phyloP scores from a whole-genome alignment of 805 yeast genomes.

The Cyberlindnera maritima region DNA sequence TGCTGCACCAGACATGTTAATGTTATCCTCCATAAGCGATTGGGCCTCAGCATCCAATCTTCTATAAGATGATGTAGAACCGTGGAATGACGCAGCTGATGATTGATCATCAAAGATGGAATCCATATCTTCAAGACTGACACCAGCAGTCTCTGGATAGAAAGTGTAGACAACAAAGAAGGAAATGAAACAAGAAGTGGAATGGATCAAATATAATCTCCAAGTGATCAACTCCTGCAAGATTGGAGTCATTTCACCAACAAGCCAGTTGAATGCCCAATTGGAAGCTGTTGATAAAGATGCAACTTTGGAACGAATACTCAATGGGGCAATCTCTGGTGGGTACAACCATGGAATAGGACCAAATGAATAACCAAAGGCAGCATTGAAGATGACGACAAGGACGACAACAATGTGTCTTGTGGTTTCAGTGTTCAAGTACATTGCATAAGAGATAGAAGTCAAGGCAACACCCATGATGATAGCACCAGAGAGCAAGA shows the following conservation, averaged over 20 bases:
- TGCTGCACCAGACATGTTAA: constrained; percentile 39
- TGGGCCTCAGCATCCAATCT: constrained; percentile 18
- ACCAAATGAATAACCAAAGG: constrained; percentile 91
- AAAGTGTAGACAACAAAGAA: constrained; percentile 66
- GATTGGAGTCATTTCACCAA: constrained; percentile 89
- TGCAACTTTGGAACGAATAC: constrained; percentile 86
- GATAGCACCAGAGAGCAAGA: constrained; percentile 73
- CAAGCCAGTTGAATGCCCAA: constrained; percentile 90
- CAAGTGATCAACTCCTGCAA: constrained; percentile 73
- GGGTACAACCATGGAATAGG: constrained; percentile 91
- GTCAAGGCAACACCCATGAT: constrained; percentile 74
- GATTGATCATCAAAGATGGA: constrained; percentile 75
- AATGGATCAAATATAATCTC: constrained; percentile 81
- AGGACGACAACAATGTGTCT: constrained; percentile 70
- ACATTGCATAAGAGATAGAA: constrained; percentile 60
- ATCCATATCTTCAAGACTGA: constrained; percentile 89
- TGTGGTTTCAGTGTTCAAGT: constrained; percentile 48
- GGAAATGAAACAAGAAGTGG: constrained; percentile 70
- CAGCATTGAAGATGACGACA: constrained; percentile 77
- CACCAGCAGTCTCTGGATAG: constrained; percentile 91
- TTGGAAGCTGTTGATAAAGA: constrained; percentile 88
- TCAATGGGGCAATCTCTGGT: constrained; percentile 80
- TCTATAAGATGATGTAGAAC: constrained; percentile 22
- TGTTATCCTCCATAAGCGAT: constrained; percentile 7
- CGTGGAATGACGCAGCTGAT: constrained; percentile 33